Evolutionary conservation across 2,329 filamentous ascomycete species (phyloP).

Genomic region (Fusarium sublunatum): DNA sequence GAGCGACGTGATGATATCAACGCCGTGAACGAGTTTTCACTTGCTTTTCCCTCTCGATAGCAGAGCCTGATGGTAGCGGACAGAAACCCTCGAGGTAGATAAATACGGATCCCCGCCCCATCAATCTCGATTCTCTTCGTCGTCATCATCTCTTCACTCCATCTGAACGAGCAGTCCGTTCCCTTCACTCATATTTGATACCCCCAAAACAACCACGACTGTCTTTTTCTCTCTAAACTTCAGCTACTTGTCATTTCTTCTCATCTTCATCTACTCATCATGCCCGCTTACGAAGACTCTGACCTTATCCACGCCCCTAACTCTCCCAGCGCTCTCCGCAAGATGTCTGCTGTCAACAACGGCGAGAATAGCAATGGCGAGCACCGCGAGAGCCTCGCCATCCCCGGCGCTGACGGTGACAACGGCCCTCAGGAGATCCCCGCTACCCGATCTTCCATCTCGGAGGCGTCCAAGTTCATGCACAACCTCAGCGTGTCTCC

Average conservation of each 20-base stretch:
- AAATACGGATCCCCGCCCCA: conserved; percentile 37
- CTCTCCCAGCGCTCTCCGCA: conserved; percentile 37
- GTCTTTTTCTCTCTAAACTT: conserved; percentile 26
- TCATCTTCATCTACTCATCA: conserved; percentile 50
- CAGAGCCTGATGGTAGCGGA: conserved; percentile 8
- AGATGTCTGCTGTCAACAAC: conserved; percentile 24
- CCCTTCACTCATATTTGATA: conserved; percentile 35
- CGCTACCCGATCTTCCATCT: conserved; percentile 73
- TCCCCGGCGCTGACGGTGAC: conserved; percentile 56
- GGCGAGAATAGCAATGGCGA: conserved; percentile 18
- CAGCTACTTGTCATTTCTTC: conserved; percentile 6
- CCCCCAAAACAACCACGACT: conserved; percentile 22
- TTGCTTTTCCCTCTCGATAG: too few relatives aligned
- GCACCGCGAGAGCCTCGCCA: conserved; percentile 33
- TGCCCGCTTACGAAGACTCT: conserved; percentile 70
- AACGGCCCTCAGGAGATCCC: conserved; percentile 74
- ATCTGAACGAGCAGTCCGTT: conserved; percentile 18
- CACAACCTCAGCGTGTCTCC: conserved; percentile 76
- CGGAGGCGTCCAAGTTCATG: conserved; percentile 76
- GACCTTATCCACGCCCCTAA: conserved; percentile 56
- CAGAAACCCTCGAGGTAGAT: conserved; percentile 21
- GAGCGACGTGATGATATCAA: conserved; percentile 37
- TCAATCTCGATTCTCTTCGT: conserved; percentile 29
- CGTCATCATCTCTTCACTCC: neutral
- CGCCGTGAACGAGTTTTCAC: conserved; percentile 33